Evolutionary conservation across 345 rosid genomes (phyloP).

Genomic region (Salix purpurea): DNA sequence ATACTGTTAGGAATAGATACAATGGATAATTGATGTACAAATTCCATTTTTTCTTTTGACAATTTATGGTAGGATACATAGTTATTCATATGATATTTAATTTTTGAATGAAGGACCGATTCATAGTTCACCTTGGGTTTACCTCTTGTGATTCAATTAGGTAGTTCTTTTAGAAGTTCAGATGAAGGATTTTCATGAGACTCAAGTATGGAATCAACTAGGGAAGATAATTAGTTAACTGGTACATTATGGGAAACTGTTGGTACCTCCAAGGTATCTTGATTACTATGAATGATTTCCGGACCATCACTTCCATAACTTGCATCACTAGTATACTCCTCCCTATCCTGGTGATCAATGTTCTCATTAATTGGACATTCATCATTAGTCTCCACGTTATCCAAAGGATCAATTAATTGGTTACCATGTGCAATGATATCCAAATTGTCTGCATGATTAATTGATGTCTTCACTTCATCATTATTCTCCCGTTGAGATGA

Average conservation of each 20-base stretch:
- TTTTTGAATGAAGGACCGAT: rapidly evolving
- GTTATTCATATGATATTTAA: neutral
- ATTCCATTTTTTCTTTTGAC: neutral
- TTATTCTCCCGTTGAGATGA: neutral
- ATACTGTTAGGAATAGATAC: too few species aligned
- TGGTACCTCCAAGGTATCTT: neutral
- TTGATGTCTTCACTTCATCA: neutral
- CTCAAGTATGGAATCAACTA: neutral
- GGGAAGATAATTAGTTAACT: neutral
- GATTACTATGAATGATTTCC: rapidly evolving
- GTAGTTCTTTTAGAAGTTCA: neutral
- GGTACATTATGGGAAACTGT: neutral
- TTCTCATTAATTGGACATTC: neutral
- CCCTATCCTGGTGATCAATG: neutral
- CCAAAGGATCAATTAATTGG: neutral
- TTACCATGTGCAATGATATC: neutral
- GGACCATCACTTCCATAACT: neutral
- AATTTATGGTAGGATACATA: neutral
- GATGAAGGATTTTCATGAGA: neutral
- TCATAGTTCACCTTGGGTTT: neutral
- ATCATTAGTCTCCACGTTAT: neutral
- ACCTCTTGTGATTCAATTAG: neutral
- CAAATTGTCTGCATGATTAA: too few species aligned
- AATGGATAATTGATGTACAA: too few species aligned
- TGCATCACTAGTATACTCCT: neutral